Percentiles rank a stretch among this genome's conserved stretches.
Evolutionary conservation across 164 flowering plant species (phyloP).

Genomic region (Protea cynaroides): DNA sequence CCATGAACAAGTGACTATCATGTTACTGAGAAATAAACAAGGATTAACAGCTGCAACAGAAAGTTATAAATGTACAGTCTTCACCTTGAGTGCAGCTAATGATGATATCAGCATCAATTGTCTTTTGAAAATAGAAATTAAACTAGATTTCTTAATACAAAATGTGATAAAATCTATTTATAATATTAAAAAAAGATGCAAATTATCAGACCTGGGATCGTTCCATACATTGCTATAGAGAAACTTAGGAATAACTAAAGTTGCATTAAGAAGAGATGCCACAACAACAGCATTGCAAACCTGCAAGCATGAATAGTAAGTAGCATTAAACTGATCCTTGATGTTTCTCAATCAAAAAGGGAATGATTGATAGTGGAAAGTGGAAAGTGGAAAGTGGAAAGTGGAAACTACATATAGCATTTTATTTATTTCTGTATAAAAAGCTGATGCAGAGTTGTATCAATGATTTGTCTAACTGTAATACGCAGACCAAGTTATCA

Average conservation of each 20-base stretch:
- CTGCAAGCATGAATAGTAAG: constrained; percentile 33
- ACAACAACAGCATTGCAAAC: constrained; percentile 96
- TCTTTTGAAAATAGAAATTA: not conserved
- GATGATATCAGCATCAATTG: not conserved
- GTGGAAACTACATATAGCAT: too few species aligned
- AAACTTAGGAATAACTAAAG: constrained; percentile 85
- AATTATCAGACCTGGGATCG: constrained; percentile 72
- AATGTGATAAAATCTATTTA: not conserved
- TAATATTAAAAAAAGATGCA: too few species aligned
- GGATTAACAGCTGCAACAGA: not conserved
- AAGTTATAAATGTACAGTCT: not conserved
- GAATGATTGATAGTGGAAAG: not conserved
- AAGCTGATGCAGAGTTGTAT: too few species aligned
- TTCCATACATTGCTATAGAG: constrained; percentile 98
- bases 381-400: too few species aligned
- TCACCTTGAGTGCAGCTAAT: not conserved
- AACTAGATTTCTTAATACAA: constrained; percentile 1
- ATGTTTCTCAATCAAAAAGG: not conserved
- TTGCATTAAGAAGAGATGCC: constrained; percentile 91
- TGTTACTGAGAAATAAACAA: too few species aligned
- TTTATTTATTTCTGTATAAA: too few species aligned
- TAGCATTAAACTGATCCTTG: not conserved
- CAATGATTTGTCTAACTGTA: not conserved
- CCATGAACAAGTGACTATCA: too few species aligned
- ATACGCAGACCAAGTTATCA: not conserved